These are phyloP conservation scores for Ammopiptanthus mongolicus DNA, from an alignment of 306 rosid genomes.

Conservation along the genomic window DNA sequence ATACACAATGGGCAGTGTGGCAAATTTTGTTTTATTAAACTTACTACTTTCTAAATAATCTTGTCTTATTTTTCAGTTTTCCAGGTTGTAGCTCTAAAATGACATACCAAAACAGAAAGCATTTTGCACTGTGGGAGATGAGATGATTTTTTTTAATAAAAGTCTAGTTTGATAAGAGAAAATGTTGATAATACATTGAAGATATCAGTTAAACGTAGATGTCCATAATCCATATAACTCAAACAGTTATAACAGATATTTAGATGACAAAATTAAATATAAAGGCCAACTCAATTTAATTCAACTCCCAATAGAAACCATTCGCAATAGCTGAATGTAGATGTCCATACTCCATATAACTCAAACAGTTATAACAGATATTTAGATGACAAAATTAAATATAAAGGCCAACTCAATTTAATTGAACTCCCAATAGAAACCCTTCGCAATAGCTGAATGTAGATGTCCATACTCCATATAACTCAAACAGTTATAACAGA, in stretches of 20 bases:
- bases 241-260: not conserved
- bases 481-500: not conserved
- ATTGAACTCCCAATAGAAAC: not conserved
- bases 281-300: not conserved
- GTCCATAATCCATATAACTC: not conserved
- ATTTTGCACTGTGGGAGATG: not conserved
- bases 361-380: not conserved
- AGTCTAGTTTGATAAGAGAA: too few relatives aligned
- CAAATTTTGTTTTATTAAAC: not conserved
- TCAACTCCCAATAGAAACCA: not conserved
- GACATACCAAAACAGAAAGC: not conserved
- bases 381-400: not conserved
- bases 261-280: not conserved
- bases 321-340: too few relatives aligned
- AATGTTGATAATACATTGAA: not conserved
- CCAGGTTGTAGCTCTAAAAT: not conserved
- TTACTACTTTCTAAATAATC: not conserved
- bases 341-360: not conserved
- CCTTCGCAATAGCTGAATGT: too few relatives aligned
- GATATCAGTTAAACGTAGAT: not conserved
- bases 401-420: not conserved
- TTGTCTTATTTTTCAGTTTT: not conserved
- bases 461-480: not conserved
- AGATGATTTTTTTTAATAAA: too few relatives aligned
- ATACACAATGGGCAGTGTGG: not conserved